phyloP scores from a whole-genome alignment of 2,329 filamentous ascomycete genomes.

The Bipolaris victoriae region DNA sequence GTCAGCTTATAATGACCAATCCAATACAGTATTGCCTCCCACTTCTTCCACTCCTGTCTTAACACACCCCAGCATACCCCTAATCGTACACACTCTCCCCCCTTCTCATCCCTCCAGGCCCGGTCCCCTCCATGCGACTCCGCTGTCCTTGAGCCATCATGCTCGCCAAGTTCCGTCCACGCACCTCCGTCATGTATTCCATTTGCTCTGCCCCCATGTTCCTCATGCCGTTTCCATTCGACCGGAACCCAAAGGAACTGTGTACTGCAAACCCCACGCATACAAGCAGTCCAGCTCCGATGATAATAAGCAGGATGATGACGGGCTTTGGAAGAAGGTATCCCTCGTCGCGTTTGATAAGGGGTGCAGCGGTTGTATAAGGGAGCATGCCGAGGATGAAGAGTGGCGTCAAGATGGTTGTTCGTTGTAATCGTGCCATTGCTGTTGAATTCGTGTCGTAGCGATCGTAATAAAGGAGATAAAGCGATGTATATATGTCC shows the following conservation, averaged over 20 bases:
- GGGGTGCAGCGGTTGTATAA: neutral
- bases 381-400: neutral
- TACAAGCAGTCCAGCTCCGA: slow-evolving; percentile 21
- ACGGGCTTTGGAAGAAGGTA: slow-evolving; percentile 21
- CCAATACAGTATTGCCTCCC: no score
- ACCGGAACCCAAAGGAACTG: slow-evolving; percentile 21
- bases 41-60: neutral
- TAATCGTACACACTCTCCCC: neutral
- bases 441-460: neutral
- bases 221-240: slow-evolving; percentile 18
- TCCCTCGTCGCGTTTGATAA: slow-evolving; percentile 22
- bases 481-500: neutral
- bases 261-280: slow-evolving; percentile 30
- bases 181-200: slow-evolving; percentile 33
- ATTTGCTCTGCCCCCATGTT: slow-evolving; percentile 19
- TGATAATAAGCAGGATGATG: slow-evolving; percentile 32
- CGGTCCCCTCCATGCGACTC: neutral
- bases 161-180: slow-evolving; percentile 19
- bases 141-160: slow-evolving; percentile 20
- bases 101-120: neutral
- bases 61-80: neutral
- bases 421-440: neutral
- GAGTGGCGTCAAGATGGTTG: neutral
- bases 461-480: neutral
- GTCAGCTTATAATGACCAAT: neutral